Evolutionary conservation across 495 filamentous ascomycete species (phyloP), one percentile per base, ranked within the genome.

Genomic region (Neurospora sp.): DNA sequence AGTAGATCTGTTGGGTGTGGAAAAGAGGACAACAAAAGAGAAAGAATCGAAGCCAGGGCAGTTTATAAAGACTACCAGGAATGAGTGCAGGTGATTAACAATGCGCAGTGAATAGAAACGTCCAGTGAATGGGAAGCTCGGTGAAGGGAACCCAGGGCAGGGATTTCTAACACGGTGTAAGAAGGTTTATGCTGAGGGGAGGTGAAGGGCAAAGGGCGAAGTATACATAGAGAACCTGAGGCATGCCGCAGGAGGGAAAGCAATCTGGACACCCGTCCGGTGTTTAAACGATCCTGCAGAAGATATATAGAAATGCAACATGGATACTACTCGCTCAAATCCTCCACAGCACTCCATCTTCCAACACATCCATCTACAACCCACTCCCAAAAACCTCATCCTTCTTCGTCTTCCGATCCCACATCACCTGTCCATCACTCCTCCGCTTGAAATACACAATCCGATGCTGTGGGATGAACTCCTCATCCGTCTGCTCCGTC

Each of bases 401-500:
- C 70, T 71, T 77, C 72, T 83, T 81, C 70, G 78, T 80, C 69
- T 79, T 76, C 84, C 89, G 81, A 85, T 93, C 75, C 86, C 85
- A 85, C 85, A 94, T 73, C 86, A 83, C 76, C 76, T 80, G 81
- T 83, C 90, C 76, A 84, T 87, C 81, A 85, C 89, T 81, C 75
- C 81, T 86, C 69, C 86, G 84, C 79, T 87, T 88, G 74, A 95
- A 93, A 74, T 91, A 93, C 70, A 92, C 70, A 69, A 95, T 90
- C 5, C 93, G 86, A 81, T 95, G 93, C 81, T 91, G 87, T 9
- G 93, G 93, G 75, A 95, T 94, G 77, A 94, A 95, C 74, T 94
- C 93, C 76, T 95, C 90, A 74, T 95, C 90, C 36, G 92, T 94
- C 59, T 89, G 85, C 73, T 95, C 92, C 24, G 82, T 87, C 81